Base-by-base conservation (phyloP, 2,329 filamentous ascomycete genomes). In the Thelonectria blattea region DNA sequence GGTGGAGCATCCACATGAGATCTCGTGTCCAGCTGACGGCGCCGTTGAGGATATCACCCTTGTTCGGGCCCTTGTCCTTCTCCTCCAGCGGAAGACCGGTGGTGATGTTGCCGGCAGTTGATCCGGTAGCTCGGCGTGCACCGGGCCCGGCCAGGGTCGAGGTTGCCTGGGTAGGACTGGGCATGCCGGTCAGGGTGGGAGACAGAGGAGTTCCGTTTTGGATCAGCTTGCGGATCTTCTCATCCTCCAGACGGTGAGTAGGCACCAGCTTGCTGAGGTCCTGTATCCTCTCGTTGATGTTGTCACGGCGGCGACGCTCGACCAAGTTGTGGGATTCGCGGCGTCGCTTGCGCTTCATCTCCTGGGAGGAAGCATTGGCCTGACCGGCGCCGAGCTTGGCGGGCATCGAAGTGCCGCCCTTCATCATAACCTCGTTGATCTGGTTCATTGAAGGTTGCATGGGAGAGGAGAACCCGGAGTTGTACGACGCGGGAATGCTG, bases 271-370 rank as follows among this genome's bases (percentile, higher is more conserved):
- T 92, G 72, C 94, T 97, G 8, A 99, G 85, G 73, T 99, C 95
- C 72, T 98, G 94, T 64, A 99, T 99, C 45, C 95, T 88, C 78
- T 99, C 95, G 69, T 99, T 99, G 82, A 99, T 99, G 74, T 98
- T 98, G 79, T 98, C 95, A 63, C 95, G 88, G 63, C 95, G 90
- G 52, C 95, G 89, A 58, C 95, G 92, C 80, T 99, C 95, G 11
- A 99, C 95, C 41, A 96, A 83, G 74, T 99, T 98, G 80, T 99
- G 95, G 1, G 94, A 98, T 72, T 97, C 95, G 41, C 95, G 86
- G 61, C 95, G 88, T 62, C 93, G 86, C 75, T 94, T 92, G 69
- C 93, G 87, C 85, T 98, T 98, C 71, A 93, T 93, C 75, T 98
- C 95, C 72, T 97, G 93, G 1, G 92, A 90, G 56, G 95, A 91